Evolutionary conservation across 2,329 filamentous ascomycete genomes (phyloP).

Genomic region (Phoma sp.): DNA sequence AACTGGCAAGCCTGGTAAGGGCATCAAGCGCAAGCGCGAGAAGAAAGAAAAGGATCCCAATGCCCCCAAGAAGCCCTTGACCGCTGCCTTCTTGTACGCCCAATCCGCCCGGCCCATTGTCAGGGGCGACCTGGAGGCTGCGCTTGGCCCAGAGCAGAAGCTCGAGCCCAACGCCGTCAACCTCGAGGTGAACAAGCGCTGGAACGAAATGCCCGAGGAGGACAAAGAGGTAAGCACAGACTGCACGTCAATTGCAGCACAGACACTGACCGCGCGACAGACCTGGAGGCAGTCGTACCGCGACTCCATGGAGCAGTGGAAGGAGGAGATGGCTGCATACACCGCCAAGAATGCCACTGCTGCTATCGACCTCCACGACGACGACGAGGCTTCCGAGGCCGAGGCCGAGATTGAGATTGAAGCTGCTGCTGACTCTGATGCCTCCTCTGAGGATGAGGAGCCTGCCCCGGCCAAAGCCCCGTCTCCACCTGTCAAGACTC

Average conservation of each 20-base stretch:
- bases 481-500: conserved; percentile 45
- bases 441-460: conserved; percentile 42
- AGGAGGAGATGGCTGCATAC: conserved; percentile 62
- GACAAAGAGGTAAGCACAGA: conserved; percentile 69
- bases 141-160: conserved; percentile 66
- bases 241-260: not conserved
- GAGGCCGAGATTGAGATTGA: conserved; percentile 43
- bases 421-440: conserved; percentile 51
- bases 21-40: conserved; percentile 81
- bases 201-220: conserved; percentile 75
- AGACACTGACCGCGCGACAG: conserved; percentile 20
- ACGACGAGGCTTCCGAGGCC: conserved; percentile 46
- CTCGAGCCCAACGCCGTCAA: conserved; percentile 86
- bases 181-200: conserved; percentile 84
- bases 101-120: conserved; percentile 85
- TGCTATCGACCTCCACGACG: conserved; percentile 53
- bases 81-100: conserved; percentile 95
- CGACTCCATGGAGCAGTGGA: conserved; percentile 60
- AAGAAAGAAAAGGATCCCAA: conserved; percentile 80
- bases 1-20: conserved; percentile 28
- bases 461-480: conserved; percentile 44
- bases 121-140: conserved; percentile 64
- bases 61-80: conserved; percentile 91
- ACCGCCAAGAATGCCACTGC: conserved; percentile 54
- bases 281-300: conserved; percentile 59